phyloP scores from a whole-genome alignment of 2,329 filamentous ascomycete species.

The Pestalotiopsis sp. region DNA sequence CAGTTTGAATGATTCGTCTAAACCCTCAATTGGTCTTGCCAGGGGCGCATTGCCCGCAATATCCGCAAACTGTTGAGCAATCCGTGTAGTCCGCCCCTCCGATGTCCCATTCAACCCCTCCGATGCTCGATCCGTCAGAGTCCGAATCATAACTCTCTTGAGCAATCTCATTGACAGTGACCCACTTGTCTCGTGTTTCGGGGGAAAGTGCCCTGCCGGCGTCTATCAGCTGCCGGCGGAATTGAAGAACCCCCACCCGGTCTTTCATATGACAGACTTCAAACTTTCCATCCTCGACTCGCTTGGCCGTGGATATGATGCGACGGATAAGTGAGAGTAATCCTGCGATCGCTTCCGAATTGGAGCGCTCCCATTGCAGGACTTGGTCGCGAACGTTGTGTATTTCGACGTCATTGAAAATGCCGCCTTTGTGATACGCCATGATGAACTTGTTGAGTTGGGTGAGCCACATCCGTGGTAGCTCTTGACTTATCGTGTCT shows the following conservation, averaged over 20 bases:
- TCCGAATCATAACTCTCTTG: background rate
- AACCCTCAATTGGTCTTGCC: too few species aligned
- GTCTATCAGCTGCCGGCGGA: slow-evolving; percentile 8
- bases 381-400: slow-evolving; percentile 11
- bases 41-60: too few species aligned
- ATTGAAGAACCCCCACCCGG: background rate
- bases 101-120: too few species aligned
- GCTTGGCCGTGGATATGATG: background rate
- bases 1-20: too few species aligned
- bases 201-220: slow-evolving; percentile 7
- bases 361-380: slow-evolving; percentile 9
- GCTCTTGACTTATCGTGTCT: slow-evolving; percentile 35
- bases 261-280: slow-evolving; percentile 12
- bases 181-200: slow-evolving; percentile 8
- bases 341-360: background rate
- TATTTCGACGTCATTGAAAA: slow-evolving; percentile 34
- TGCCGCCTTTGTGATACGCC: slow-evolving; percentile 39
- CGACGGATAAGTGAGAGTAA: slow-evolving; percentile 14
- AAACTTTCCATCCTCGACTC: background rate
- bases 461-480: slow-evolving; percentile 45
- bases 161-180: background rate
- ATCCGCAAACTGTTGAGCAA: too few species aligned
- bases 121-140: slow-evolving; percentile 36
- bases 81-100: too few species aligned
- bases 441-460: slow-evolving; percentile 43